Base-by-base conservation (phyloP, 768 basidiomycete genomes). In the Cystofilobasidium macerans region DNA sequence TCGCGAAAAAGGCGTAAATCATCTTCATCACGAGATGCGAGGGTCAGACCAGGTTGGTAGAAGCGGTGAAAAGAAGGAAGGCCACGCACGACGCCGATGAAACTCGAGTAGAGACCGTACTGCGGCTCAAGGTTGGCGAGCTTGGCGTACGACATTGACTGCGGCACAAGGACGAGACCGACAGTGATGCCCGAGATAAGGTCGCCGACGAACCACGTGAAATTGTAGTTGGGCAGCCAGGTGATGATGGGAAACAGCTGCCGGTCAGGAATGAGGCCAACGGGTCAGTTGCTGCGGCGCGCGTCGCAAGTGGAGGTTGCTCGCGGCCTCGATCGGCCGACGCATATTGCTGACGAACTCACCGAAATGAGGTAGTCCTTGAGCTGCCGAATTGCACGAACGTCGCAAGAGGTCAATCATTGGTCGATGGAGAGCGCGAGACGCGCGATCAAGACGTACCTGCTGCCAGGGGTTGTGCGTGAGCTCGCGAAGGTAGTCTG, bases 41-140 rank as follows among this genome's bases (percentile, higher is more conserved):
- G n/a, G 22, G 1, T 7, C 36, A 38, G 36, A 38, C 8, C 8
- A 38, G 8, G 36, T 7, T 8, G 8, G 22, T 12, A 43, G 42
- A 43, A 11, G 16, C 6, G 18, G 42, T 12, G 14, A 20, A 20
- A 11, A 18, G 42, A 5, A 20, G 20, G 24, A 16, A 24, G 22
- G 22, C 3, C 9, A 47, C 45, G 45, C 66, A 89, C 76, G 32
- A 87, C 85, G 11, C 89, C 92, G 70, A 95, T 83, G 74, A 95
- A 94, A 3, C 89, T 88, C 1, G 90, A 93, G 74, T 95, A 95
- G 6, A 98, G 81, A 62, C 94, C 94, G 74, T 90, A 98, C 77
- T 98, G 82, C 0, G 87, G 77, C 3, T 86, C 81, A 2, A 99
- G 83, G 0, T 85, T 86, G 1, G 94, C 94, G 67, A 81, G 74